Evolutionary conservation across 2,329 filamentous ascomycete species (phyloP).

Genomic region (Elsinoe arachidis): DNA sequence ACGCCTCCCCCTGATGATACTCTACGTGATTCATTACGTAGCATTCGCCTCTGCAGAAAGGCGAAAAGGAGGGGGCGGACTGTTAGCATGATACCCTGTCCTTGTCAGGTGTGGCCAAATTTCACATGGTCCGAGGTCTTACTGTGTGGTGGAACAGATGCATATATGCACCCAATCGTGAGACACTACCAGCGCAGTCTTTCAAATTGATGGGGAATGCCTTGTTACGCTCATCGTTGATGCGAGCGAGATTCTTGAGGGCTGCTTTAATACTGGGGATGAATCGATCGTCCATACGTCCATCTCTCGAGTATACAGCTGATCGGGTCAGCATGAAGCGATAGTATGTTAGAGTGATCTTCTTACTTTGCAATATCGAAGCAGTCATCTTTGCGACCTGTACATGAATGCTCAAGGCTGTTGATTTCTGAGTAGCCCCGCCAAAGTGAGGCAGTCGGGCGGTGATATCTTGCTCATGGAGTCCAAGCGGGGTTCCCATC

Average conservation of each 20-base stretch:
- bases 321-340: slow-evolving; percentile 14
- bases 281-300: slow-evolving; percentile 18
- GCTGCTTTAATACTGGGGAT: slow-evolving; percentile 20
- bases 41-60: slow-evolving; percentile 19
- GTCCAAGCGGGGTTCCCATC: slow-evolving; percentile 44
- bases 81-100: slow-evolving; percentile 19
- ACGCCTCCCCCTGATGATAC: slow-evolving; percentile 13
- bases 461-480: slow-evolving; percentile 45
- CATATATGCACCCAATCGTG: slow-evolving; percentile 19
- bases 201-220: slow-evolving; percentile 17
- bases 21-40: neutral
- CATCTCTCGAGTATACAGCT: slow-evolving; percentile 20
- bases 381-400: slow-evolving; percentile 39
- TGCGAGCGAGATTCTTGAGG: slow-evolving; percentile 18
- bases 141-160: slow-evolving; percentile 21
- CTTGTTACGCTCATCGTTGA: slow-evolving; percentile 18
- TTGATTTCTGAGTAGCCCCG: slow-evolving; percentile 31
- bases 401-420: slow-evolving; percentile 38
- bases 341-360: too few species aligned
- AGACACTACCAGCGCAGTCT: slow-evolving; percentile 17
- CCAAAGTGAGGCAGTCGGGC: slow-evolving; percentile 39
- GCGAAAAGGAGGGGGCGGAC: slow-evolving; percentile 38
- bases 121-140: slow-evolving; percentile 8
- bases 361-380: slow-evolving; percentile 38
- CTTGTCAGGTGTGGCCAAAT: neutral